Conservation (phyloP, 2,329 filamentous ascomycete species). For the Fusarium cicatricum region DNA sequence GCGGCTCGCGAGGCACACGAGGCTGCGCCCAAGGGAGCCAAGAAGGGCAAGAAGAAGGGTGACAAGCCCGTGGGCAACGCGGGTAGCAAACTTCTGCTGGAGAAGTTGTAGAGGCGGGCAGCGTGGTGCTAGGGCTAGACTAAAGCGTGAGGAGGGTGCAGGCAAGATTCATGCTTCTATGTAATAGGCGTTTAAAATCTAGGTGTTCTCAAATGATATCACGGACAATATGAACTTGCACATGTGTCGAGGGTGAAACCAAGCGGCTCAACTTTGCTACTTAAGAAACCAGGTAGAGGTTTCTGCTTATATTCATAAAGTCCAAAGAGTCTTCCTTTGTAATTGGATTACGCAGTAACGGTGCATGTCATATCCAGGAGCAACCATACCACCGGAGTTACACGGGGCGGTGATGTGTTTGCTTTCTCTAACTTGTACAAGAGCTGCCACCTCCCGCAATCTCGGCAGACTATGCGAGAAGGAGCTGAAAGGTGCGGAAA, state of each 20-base stretch:
- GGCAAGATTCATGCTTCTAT: conserved; percentile 19
- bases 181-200: conserved; percentile 38
- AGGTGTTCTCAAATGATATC: conserved; percentile 37
- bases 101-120: conserved; percentile 55
- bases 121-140: neutral
- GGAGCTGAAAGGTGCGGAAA: no score
- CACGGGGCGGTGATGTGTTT: conserved; percentile 11
- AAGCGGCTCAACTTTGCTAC: neutral
- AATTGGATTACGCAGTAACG: neutral
- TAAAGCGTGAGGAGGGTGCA: conserved; percentile 9
- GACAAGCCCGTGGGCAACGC: conserved; percentile 65
- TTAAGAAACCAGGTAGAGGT: neutral
- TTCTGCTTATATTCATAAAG: no score
- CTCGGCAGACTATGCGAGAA: neutral
- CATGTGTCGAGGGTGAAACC: neutral
- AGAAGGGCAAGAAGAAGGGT: conserved; percentile 54
- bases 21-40: conserved; percentile 53
- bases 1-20: conserved; percentile 59
- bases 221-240: conserved; percentile 29
- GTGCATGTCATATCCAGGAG: conserved; percentile 8
- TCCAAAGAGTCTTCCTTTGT: neutral
- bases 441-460: neutral
- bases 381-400: conserved; percentile 12
- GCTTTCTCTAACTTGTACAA: neutral
- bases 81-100: conserved; percentile 68